These are phyloP conservation scores for Solanum ossicruentum DNA, from an alignment of 257 asterid species.

Conservation along the genomic window DNA sequence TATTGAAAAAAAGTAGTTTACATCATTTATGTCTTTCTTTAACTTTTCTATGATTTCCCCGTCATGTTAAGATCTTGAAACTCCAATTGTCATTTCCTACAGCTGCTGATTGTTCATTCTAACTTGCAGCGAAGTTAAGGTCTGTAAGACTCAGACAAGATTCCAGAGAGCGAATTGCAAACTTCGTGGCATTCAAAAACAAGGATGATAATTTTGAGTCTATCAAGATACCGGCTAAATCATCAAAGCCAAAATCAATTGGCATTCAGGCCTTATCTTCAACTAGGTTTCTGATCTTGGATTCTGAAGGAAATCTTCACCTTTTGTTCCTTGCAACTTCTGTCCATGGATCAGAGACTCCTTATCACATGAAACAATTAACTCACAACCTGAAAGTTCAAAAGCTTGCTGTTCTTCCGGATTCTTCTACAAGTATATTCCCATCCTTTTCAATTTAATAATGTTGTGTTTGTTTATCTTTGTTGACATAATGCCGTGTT, in stretches of 20 bases:
- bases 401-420: slow-evolving; percentile 50
- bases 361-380: slow-evolving; percentile 29
- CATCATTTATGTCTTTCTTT: not conserved
- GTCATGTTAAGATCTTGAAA: slow-evolving; percentile 12
- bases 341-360: slow-evolving; percentile 30
- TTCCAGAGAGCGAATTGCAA: slow-evolving; percentile 37
- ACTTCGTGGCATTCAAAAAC: slow-evolving; percentile 41
- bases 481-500: not conserved
- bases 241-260: slow-evolving; percentile 57
- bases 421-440: slow-evolving; percentile 32
- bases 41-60: slow-evolving; percentile 2
- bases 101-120: slow-evolving; percentile 63
- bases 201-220: slow-evolving; percentile 23
- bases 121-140: slow-evolving; percentile 71
- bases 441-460: not conserved
- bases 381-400: slow-evolving; percentile 42
- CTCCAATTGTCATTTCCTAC: slow-evolving; percentile 21
- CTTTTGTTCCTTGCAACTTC: slow-evolving; percentile 35
- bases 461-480: not conserved
- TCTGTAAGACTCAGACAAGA: slow-evolving; percentile 53
- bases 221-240: slow-evolving; percentile 21
- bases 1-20: not conserved
- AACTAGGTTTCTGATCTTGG: slow-evolving; percentile 47
- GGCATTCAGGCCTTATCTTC: slow-evolving; percentile 52
- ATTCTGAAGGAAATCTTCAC: slow-evolving; percentile 59